Conservation (phyloP, 768 basidiomycete species). For the Rubroboletus pulcherrimus region DNA sequence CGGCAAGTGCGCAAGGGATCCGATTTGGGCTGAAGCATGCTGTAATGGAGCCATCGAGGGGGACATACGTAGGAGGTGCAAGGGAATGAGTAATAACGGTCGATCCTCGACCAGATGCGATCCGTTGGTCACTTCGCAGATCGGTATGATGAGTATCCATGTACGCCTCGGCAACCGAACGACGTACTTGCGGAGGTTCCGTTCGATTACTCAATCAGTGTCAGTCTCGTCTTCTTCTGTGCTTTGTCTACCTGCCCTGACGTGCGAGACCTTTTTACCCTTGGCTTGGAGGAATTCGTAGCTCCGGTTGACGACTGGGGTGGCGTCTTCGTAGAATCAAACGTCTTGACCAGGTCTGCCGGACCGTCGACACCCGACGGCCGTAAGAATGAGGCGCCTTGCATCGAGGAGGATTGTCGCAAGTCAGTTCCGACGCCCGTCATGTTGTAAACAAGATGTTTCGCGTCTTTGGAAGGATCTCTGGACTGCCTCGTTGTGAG, state of each 20-base stretch:
- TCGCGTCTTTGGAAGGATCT: slow-evolving; percentile 38
- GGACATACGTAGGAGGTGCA: slow-evolving; percentile 10
- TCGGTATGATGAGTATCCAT: slow-evolving; percentile 9
- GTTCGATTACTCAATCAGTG: slow-evolving; percentile 23
- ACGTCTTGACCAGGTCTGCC: slow-evolving; percentile 10
- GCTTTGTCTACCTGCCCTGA: slow-evolving; percentile 14
- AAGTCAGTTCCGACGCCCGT: slow-evolving; percentile 50
- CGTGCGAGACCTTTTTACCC: slow-evolving; percentile 23
- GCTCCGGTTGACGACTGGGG: slow-evolving; percentile 4
- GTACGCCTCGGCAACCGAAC: slow-evolving; percentile 16
- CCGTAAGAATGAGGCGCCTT: slow-evolving; percentile 15
- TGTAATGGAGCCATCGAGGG: slow-evolving; percentile 20
- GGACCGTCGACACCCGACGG: slow-evolving; percentile 23
- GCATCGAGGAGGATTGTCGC: slow-evolving; percentile 28
- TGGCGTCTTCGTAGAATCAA: slow-evolving; percentile 2
- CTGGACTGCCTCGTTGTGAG: slow-evolving; percentile 9
- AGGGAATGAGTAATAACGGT: slow-evolving; percentile 7
- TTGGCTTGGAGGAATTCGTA: slow-evolving; percentile 7
- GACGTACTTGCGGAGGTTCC: slow-evolving; percentile 16
- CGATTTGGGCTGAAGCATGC: slow-evolving; percentile 14
- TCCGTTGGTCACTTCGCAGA: slow-evolving; percentile 16
- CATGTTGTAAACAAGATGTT: slow-evolving; percentile 44
- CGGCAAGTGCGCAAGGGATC: slow-evolving; percentile 11
- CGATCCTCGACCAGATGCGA: slow-evolving; percentile 20
- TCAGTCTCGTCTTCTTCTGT: slow-evolving; percentile 26